phyloP scores from a whole-genome alignment of 352 stramenopile species.

The Detonula confervacea region DNA sequence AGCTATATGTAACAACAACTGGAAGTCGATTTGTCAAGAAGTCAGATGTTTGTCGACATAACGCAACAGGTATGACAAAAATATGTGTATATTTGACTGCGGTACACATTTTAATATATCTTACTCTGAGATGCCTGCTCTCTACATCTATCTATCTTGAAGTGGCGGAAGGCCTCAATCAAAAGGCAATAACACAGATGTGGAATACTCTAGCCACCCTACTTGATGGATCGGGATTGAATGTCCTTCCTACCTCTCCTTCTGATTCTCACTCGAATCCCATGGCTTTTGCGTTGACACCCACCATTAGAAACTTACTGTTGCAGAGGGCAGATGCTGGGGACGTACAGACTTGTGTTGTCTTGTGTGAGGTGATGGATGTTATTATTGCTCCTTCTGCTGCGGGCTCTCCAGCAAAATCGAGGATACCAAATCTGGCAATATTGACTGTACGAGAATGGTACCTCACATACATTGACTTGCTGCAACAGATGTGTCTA shows the following conservation, averaged over 20 bases:
- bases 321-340: constrained; percentile 78
- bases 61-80: constrained; percentile 38
- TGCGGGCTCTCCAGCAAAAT: constrained; percentile 42
- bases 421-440: constrained; percentile 63
- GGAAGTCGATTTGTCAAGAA: constrained; percentile 54
- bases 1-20: constrained; percentile 71
- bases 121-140: too few relatives aligned
- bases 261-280: constrained; percentile 48
- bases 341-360: constrained; percentile 84
- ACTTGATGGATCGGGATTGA: constrained; percentile 62
- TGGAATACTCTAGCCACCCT: constrained; percentile 75
- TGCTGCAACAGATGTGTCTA: constrained; percentile 83
- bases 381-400: constrained; percentile 56
- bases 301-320: constrained; percentile 71
- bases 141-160: too few relatives aligned
- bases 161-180: constrained; percentile 69
- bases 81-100: too few relatives aligned
- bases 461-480: constrained; percentile 85
- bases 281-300: constrained; percentile 69
- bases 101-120: too few relatives aligned
- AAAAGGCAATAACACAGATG: constrained; percentile 69
- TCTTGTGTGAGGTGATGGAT: constrained; percentile 83
- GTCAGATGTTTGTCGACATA: constrained; percentile 76
- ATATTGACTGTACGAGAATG: constrained; percentile 80
- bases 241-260: constrained; percentile 43